Percentiles rank a stretch among this genome's conserved stretches.
Conservation (phyloP, 257 asterid genomes). For the Fraxinus excelsior region DNA sequence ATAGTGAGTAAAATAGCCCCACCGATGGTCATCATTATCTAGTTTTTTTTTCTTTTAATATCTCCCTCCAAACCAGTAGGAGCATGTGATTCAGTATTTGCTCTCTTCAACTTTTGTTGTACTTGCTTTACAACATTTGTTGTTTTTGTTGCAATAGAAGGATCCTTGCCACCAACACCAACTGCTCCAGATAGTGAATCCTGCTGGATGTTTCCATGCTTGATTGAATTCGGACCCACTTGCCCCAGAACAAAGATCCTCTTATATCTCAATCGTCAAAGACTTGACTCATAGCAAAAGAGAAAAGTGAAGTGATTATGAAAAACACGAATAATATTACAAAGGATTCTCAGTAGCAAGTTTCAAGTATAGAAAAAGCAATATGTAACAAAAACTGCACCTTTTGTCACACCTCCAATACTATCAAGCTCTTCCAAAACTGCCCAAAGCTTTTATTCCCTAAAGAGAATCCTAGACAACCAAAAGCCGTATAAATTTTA, state of each 20-base stretch:
- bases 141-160: slow-evolving; percentile 54
- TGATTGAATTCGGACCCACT: slow-evolving; percentile 25
- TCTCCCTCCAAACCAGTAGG: slow-evolving; percentile 31
- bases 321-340: background rate
- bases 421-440: slow-evolving; percentile 72
- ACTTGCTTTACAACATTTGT: slow-evolving; percentile 53
- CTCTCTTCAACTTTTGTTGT: slow-evolving; percentile 54
- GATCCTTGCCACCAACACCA: slow-evolving; percentile 35
- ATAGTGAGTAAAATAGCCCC: no score
- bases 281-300: slow-evolving; percentile 21
- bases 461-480: slow-evolving; percentile 78
- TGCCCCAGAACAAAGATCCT: slow-evolving; percentile 24
- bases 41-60: slow-evolving; percentile 46
- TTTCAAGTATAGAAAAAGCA: no score
- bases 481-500: slow-evolving; percentile 4
- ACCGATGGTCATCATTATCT: slow-evolving; percentile 35
- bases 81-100: slow-evolving; percentile 42
- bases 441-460: slow-evolving; percentile 82
- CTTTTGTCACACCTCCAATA: slow-evolving; percentile 29
- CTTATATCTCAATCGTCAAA: slow-evolving; percentile 8
- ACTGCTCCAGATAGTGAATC: slow-evolving; percentile 37
- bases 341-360: no score
- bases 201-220: slow-evolving; percentile 27
- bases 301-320: background rate
- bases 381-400: no score